These are phyloP conservation scores for Mrakia frigida DNA, from an alignment of 768 basidiomycete genomes.

Conservation along the genomic window DNA sequence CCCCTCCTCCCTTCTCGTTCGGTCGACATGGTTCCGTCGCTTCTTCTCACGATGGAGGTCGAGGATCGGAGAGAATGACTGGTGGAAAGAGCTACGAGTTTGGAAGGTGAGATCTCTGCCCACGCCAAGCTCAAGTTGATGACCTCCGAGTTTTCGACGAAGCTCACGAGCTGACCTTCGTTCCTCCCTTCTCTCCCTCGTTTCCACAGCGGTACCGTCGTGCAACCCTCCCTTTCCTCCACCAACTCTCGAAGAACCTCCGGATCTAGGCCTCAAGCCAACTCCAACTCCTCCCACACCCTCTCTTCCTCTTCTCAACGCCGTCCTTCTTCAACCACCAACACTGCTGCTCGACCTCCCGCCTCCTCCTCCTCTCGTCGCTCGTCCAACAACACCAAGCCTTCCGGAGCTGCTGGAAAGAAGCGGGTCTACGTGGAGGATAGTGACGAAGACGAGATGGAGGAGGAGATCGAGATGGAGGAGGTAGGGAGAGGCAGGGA, in stretches of 20 bases:
- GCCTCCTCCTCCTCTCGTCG: not conserved
- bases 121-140: not conserved
- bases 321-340: not conserved
- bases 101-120: not conserved
- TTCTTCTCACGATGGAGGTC: not conserved
- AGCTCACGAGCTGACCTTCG: not conserved
- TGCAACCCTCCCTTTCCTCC: not conserved
- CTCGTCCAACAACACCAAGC: not conserved
- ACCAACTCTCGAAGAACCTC: not conserved
- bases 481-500: not conserved
- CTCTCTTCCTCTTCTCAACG: not conserved
- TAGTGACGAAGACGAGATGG: not conserved
- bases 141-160: not conserved
- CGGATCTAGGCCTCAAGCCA: not conserved
- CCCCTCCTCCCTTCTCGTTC: constrained; percentile 6
- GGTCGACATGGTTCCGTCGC: constrained; percentile 7
- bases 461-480: not conserved
- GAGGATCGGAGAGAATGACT: not conserved
- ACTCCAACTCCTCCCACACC: not conserved
- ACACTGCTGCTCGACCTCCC: not conserved
- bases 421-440: not conserved
- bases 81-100: not conserved
- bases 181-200: not conserved
- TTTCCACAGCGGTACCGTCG: not conserved
- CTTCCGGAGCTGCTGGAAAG: not conserved